Percentiles rank a stretch among this genome's conserved stretches.
phyloP scores from a whole-genome alignment of 2,329 filamentous ascomycete genomes.

The Scedosporium minutisporum region DNA sequence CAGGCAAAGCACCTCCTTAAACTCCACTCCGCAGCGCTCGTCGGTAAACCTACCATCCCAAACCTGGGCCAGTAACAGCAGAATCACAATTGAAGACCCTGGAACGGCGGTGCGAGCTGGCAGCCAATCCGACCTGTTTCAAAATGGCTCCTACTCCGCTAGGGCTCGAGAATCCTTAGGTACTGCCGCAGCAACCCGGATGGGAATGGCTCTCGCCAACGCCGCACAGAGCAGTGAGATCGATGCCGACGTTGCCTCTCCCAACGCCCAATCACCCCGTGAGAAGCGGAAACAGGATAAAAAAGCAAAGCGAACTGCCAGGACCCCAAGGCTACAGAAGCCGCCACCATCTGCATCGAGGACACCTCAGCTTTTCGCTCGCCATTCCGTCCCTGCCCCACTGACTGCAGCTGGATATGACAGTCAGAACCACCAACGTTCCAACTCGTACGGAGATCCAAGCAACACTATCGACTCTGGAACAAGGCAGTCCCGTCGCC shows the following conservation, averaged over 20 bases:
- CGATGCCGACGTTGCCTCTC: background rate
- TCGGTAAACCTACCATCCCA: background rate
- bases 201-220: background rate
- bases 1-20: background rate
- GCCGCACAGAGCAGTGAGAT: background rate
- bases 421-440: background rate
- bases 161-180: slow-evolving; percentile 1
- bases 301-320: background rate
- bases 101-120: background rate
- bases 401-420: background rate
- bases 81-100: background rate
- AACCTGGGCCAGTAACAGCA: background rate
- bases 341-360: slow-evolving; percentile 5
- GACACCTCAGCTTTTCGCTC: background rate
- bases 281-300: background rate
- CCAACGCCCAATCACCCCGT: background rate
- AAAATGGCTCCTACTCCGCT: slow-evolving; percentile 1
- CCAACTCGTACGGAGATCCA: background rate
- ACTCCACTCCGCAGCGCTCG: background rate
- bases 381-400: background rate
- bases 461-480: background rate
- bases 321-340: background rate
- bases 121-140: background rate
- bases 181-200: background rate
- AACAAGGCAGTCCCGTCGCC: background rate